Evolutionary conservation across 2,329 filamentous ascomycete species (phyloP), one percentile per base, ranked within the genome.

Genomic region (Trichoderma pleuroti): DNA sequence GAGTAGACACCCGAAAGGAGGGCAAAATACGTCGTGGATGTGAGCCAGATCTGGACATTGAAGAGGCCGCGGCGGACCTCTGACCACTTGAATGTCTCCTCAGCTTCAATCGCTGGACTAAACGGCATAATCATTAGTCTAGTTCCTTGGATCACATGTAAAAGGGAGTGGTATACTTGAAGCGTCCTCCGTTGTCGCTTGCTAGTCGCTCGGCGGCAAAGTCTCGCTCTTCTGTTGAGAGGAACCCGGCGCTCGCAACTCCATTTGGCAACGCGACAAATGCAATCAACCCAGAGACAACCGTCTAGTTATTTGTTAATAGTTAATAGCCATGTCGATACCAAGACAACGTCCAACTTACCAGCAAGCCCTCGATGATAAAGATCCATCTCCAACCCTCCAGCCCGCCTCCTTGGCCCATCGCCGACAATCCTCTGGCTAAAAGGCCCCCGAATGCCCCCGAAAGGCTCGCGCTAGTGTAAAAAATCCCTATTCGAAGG

Each of bases 401-500:
- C 5, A 88, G 79, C 0, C 85, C 85, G 1, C 86, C 87, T 5
- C 82, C 78, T 0, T 83, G 83, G 0, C 85, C 87, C 70, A 91
- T 90, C n/a, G 86, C 84, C 0, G 86, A 85, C 7, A 91, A 80
- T 0, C 88, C 89, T 11, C 88, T 83, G 9, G 89, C 89, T 8
- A 91, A 81, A 0, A 91, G 82, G 7, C 87, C 84, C 78, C 72
- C 70, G 76, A 91, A 91, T 1, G 88, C 88, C 2, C 89, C 88
- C 0, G 88, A 90, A 6, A 92, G 79, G 1, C 88, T 90, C 0
- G 89, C 88, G 2, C 89, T 88, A 0, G 88, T 91, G 76, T 91
- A 92, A 75, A 92, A 91, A 7, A 92, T 81, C 34, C 89, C 90
- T 63, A 92, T 90, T 5, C 90, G 83, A 46, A 91, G 78, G 0